phyloP scores from a whole-genome alignment of 1,139 yeast genomes.

The Hansenula anomala region DNA sequence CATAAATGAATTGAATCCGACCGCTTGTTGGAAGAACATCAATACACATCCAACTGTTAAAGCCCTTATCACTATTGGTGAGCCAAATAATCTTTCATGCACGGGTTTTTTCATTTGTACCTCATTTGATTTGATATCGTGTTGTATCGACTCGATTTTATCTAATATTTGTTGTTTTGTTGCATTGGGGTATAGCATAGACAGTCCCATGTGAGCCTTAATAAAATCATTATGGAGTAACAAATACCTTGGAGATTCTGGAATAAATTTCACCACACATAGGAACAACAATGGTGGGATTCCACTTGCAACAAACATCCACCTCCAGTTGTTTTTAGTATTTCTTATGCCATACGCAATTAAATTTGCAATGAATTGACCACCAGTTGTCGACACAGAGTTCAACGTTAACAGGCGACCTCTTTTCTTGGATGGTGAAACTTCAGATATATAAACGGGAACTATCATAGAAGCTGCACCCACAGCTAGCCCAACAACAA shows the following conservation, averaged over 20 bases:
- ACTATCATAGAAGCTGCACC: slow-evolving; percentile 40
- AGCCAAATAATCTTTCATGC: slow-evolving; percentile 6
- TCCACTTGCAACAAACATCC: slow-evolving; percentile 33
- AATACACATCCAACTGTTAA: slow-evolving; percentile 62
- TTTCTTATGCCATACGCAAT: slow-evolving; percentile 25
- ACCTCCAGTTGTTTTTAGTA: slow-evolving; percentile 33
- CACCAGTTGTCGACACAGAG: slow-evolving; percentile 39
- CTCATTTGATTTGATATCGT: slow-evolving; percentile 20
- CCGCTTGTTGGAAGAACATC: slow-evolving; percentile 69
- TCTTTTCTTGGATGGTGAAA: slow-evolving; percentile 35
- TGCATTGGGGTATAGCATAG: slow-evolving; percentile 33
- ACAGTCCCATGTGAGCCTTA: slow-evolving; percentile 34
- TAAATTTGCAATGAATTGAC: slow-evolving; percentile 38
- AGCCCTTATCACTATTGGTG: slow-evolving; percentile 52
- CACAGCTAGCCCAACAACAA: slow-evolving; percentile 37
- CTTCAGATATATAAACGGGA: slow-evolving; percentile 38
- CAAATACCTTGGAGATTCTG: slow-evolving; percentile 58
- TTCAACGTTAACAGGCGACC: slow-evolving; percentile 36
- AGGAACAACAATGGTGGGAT: slow-evolving; percentile 36
- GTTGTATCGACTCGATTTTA: slow-evolving; percentile 25
- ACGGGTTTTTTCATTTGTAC: slow-evolving; percentile 6
- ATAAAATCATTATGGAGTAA: slow-evolving; percentile 33
- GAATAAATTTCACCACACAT: slow-evolving; percentile 36
- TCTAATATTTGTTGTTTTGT: slow-evolving; percentile 24
- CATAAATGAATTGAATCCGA: slow-evolving; percentile 77